Base-by-base conservation (phyloP, 2,329 filamentous ascomycete genomes). In the Ilyonectria destructans region DNA sequence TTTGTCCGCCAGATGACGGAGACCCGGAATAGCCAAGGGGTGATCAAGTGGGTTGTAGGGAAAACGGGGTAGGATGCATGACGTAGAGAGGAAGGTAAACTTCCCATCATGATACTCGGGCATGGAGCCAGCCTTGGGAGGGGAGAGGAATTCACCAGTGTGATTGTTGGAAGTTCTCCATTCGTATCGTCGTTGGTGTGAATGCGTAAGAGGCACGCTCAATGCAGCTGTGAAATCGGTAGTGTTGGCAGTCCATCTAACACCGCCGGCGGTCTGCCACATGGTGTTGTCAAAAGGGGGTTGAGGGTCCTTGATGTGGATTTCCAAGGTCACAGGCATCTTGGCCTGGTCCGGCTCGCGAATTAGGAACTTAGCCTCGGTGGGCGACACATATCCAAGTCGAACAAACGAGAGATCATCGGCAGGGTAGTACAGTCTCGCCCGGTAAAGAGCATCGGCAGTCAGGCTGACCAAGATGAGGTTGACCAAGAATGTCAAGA, bases 51-150 rank as follows among this genome's bases (percentile, higher is more conserved):
- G 93, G 49, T 88, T 93, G 81, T 99, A 99, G 0, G 96, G 96
- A 63, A 98, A 94, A 19, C 94, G 92, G 12, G 93, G 92, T 75
- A 98, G 93, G 76, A 98, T 94, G 81, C 96, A 99, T 48, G 94
- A 97, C 0, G 94, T 96, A 4, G 95, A 94, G 8, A 98, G 83
- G 79, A 99, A 99, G 0, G 94, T 97, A 75, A 97, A 96, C 65
- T 90, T 91, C 46, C 91, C 91, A 57, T 90, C 87, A 49, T 87
- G 86, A 5, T 87, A 85, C 17, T 86, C 83, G 0, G 90, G 88
- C 70, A 88, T 86, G 2, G 88, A 85, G 12, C 95, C 94, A 0
- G 90, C 84, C 40, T 86, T 88, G 1, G 96, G 94, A 1, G 95
- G 92, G 0, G 94, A 91, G 4, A 88, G 89, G 76, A 99, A 97